Conservation (phyloP, 306 rosid species). For the Pterocarpus santalinus region DNA sequence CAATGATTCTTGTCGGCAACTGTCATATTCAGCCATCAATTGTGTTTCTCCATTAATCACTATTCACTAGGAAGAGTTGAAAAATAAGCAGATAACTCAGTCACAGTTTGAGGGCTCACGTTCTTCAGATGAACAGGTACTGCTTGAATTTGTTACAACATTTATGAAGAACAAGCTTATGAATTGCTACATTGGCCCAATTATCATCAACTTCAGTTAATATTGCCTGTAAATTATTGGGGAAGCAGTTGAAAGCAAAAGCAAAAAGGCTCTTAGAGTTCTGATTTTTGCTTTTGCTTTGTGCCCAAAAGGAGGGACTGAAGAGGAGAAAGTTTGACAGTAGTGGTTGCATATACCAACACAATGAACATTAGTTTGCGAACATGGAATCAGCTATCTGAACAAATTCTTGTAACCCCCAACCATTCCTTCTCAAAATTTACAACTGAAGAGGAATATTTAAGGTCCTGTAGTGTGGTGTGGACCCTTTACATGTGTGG, state of each 20-base stretch:
- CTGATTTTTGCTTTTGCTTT: constrained; percentile 24
- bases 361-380: background rate
- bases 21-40: constrained; percentile 36
- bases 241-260: constrained; percentile 32
- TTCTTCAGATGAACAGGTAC: background rate
- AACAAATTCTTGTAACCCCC: background rate
- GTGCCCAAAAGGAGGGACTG: background rate
- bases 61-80: background rate
- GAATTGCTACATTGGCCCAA: constrained; percentile 1
- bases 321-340: background rate
- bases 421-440: constrained; percentile 18
- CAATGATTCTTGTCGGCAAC: constrained; percentile 20
- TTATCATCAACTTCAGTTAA: background rate
- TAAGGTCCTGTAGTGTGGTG: constrained; percentile 32
- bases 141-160: no score
- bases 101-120: no score
- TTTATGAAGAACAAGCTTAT: background rate
- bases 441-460: constrained; percentile 45
- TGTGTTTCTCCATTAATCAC: constrained; percentile 19
- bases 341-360: constrained; percentile 4
- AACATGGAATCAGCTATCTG: background rate
- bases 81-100: background rate
- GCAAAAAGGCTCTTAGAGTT: constrained; percentile 1
- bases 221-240: background rate
- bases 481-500: constrained; percentile 31